A percentile compares a stretch with the other conserved stretches of the same genome.
Conservation (phyloP, 192 early-diverging fungal species). For the Anaeromyces robustus region DNA sequence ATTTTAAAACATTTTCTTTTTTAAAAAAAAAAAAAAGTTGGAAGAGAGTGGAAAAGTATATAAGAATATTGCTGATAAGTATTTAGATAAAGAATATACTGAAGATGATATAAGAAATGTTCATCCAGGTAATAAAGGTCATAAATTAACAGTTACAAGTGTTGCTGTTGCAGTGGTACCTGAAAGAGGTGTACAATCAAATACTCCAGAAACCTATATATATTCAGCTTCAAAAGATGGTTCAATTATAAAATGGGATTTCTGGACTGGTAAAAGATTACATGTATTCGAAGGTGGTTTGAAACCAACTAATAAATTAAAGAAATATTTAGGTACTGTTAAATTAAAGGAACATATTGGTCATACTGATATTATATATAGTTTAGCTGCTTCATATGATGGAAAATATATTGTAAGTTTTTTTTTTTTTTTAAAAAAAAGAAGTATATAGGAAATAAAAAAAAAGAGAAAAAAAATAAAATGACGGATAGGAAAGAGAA, state of each 20-base stretch:
- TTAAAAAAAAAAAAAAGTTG: conserved; percentile 14
- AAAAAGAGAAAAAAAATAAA: no score
- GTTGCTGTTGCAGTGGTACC: conserved; percentile 45
- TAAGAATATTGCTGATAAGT: conserved; percentile 33
- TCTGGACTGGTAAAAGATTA: conserved; percentile 49
- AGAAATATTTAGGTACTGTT: not conserved
- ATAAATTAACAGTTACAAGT: conserved; percentile 67
- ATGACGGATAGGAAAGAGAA: not conserved
- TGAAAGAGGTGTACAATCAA: conserved; percentile 1
- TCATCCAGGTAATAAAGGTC: conserved; percentile 20
- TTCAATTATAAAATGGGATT: conserved; percentile 78
- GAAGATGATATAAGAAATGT: not conserved
- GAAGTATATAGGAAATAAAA: no score
- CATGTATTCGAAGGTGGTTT: conserved; percentile 53
- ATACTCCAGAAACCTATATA: conserved; percentile 17
- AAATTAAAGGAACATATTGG: conserved; percentile 17
- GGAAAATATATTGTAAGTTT: conserved; percentile 34
- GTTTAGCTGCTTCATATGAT: conserved; percentile 22
- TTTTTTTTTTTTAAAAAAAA: not conserved
- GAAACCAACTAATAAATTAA: conserved; percentile 42
- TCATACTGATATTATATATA: conserved; percentile 29
- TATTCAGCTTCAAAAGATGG: conserved; percentile 90
- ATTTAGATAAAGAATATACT: not conserved
- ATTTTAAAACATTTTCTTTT: not conserved
- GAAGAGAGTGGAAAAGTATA: conserved; percentile 33